These are phyloP conservation scores for Talaromyces trachyspermus DNA, from an alignment of 495 filamentous ascomycete genomes.

Conservation along the genomic window DNA sequence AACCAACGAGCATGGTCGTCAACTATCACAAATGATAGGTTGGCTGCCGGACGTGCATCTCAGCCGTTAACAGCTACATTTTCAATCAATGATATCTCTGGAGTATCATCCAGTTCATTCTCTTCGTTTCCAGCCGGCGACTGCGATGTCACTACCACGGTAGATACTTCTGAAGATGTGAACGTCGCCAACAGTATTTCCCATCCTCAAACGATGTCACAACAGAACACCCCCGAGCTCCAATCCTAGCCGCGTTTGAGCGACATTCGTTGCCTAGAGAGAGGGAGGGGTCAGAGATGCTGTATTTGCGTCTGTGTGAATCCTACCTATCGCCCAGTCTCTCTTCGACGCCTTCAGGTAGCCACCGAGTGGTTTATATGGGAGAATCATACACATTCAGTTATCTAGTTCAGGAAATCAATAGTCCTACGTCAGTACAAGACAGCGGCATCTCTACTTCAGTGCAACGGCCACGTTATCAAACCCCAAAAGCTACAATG, in stretches of 20 bases:
- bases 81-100: conserved; percentile 1
- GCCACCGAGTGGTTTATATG: conserved; percentile 3
- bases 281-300: conserved; percentile 4
- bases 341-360: conserved; percentile 1
- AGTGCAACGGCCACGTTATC: background rate
- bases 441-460: background rate
- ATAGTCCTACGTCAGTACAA: background rate
- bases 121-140: background rate
- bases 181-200: background rate
- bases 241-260: background rate
- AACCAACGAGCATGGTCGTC: conserved; percentile 2
- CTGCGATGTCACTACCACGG: conserved; percentile 2
- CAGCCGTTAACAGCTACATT: conserved; percentile 4
- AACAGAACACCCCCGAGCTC: background rate
- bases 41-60: background rate
- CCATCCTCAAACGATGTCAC: background rate
- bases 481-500: background rate
- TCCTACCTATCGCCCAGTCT: conserved; percentile 2
- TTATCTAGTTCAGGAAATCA: conserved; percentile 4
- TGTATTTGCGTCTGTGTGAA: conserved; percentile 5
- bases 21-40: background rate
- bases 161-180: background rate
- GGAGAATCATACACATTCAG: conserved; percentile 6
- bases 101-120: conserved; percentile 4
- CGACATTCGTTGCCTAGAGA: background rate